Evolutionary conservation across 345 rosid genomes (phyloP), one percentile per base, ranked within the genome.

Genomic region (Pelargonium nanum): DNA sequence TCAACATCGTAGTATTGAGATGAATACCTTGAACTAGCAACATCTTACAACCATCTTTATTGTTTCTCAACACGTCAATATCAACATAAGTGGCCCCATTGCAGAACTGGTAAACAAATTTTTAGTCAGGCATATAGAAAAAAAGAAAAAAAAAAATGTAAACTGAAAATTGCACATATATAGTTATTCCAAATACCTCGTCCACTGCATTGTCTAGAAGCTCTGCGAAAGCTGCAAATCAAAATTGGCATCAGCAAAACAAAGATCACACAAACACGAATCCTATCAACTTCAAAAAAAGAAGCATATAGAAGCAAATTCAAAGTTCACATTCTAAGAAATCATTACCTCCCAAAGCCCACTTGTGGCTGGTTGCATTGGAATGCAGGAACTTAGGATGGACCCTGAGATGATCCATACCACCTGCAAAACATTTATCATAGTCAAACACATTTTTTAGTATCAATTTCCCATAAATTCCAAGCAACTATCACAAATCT

Each of bases 351-450:
- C 98, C 98, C 68, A 92, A 91, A 48, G 96, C 96, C 98, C 98
- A 92, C 68, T 89, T 92, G 73, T 92, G 98, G 72, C 98, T 92
- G 13, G 98, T 92, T 61, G 98, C 98, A 71, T 92, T 92, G 32
- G 98, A 92, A 80, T 92, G 98, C 30, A 92, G 70, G 63, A 92
- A 92, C 69, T 82, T 92, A 40, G 98, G 98, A 82, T 92, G 98
- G 66, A 92, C 96, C 73, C 98, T 75, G 26, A 87, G 89, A 76
- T 76, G 98, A 68, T 92, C 98, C 74, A 85, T 65, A 2, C 91
- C 86, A 75, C 86, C 96, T 92, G 67, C 64, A 48, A 28, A 40
- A 12, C 48, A 40, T n/a, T n/a, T n/a, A 40, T 40, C 16, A 9
- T 40, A 40, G 15, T 0, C 48, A 2, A 15, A 40, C 9, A 40